phyloP scores from a whole-genome alignment of 768 basidiomycete species.

The Lactarius evosmus region DNA sequence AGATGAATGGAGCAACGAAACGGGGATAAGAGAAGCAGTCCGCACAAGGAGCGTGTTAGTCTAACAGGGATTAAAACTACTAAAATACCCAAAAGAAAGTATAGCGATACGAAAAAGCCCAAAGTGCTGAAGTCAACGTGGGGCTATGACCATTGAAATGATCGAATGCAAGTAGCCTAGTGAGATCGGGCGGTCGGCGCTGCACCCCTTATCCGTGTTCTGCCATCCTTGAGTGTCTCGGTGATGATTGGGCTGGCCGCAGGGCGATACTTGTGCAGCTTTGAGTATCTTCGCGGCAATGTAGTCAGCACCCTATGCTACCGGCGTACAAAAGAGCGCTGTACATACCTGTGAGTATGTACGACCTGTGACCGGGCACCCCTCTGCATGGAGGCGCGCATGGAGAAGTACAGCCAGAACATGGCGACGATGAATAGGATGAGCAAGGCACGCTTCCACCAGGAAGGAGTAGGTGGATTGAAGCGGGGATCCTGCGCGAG shows the following conservation, averaged over 20 bases:
- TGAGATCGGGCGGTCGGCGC: constrained; percentile 34
- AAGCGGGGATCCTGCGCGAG: constrained; percentile 43
- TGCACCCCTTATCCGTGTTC: constrained; percentile 67
- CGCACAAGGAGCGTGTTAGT: constrained; percentile 1
- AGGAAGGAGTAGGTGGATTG: constrained; percentile 47
- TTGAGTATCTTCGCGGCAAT: constrained; percentile 60
- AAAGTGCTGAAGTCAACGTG: neutral
- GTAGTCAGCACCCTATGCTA: constrained; percentile 1
- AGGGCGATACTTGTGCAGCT: constrained; percentile 76
- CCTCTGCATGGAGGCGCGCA: constrained; percentile 26
- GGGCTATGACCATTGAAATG: neutral
- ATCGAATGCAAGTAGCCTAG: neutral
- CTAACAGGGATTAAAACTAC: neutral
- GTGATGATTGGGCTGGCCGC: constrained; percentile 84
- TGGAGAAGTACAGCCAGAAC: constrained; percentile 40
- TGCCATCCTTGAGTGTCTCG: constrained; percentile 69
- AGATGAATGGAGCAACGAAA: neutral
- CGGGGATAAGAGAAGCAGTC: neutral
- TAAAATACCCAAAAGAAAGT: constrained; percentile 1
- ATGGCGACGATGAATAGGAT: constrained; percentile 41
- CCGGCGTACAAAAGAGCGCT: neutral
- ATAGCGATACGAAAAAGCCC: neutral
- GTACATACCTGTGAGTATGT: constrained; percentile 59
- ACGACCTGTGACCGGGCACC: constrained; percentile 45
- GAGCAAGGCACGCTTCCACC: constrained; percentile 50